Conservation (phyloP, 345 rosid species). For the Murraya koenigii region DNA sequence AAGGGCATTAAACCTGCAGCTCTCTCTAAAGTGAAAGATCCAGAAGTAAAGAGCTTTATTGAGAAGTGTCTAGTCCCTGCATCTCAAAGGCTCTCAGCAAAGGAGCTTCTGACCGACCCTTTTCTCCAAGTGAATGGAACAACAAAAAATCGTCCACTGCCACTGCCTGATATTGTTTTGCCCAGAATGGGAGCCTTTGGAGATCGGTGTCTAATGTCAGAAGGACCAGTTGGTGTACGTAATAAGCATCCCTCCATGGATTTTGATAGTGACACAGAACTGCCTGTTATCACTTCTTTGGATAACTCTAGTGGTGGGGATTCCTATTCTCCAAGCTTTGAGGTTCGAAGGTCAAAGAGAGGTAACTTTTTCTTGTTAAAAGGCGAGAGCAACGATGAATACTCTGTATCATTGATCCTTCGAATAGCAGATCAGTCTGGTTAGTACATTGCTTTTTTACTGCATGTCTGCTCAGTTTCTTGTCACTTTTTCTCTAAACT, state of each 20-base stretch:
- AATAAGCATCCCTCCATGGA: constrained; percentile 50
- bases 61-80: constrained; percentile 91
- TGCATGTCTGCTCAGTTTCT: not conserved
- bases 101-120: constrained; percentile 70
- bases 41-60: constrained; percentile 64
- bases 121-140: constrained; percentile 64
- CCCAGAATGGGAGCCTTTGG: constrained; percentile 68
- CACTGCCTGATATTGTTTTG: constrained; percentile 62
- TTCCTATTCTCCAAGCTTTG: constrained; percentile 37
- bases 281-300: constrained; percentile 47
- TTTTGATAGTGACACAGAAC: constrained; percentile 51
- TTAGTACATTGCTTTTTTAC: constrained; percentile 22
- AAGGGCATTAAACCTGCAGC: constrained; percentile 91
- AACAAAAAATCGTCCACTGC: constrained; percentile 42
- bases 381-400: constrained; percentile 71
- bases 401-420: constrained; percentile 67
- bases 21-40: constrained; percentile 65
- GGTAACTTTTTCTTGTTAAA: constrained; percentile 59
- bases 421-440: constrained; percentile 73
- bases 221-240: constrained; percentile 47
- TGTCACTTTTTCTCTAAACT: not conserved
- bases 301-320: constrained; percentile 32
- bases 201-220: constrained; percentile 78
- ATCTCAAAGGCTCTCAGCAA: constrained; percentile 68
- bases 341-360: constrained; percentile 58